Percentiles rank a stretch among this genome's conserved stretches.
Conservation (phyloP, 108 stramenopile species). For the Conticribra guillardii region DNA sequence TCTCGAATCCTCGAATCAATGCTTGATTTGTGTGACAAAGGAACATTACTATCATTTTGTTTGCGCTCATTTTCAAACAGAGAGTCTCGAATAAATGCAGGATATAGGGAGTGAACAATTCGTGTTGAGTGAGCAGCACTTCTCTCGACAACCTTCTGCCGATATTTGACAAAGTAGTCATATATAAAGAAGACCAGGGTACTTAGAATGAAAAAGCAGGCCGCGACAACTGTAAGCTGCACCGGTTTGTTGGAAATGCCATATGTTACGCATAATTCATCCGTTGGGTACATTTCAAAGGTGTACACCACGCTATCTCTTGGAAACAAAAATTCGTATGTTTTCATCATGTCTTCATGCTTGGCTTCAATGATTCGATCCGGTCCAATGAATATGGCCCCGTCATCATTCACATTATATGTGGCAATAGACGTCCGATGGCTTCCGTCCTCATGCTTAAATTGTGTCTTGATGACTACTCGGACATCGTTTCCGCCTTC, state of each 20-base stretch:
- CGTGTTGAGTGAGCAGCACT: neutral
- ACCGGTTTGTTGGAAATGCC: conserved; percentile 16
- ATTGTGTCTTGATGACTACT: conserved; percentile 6
- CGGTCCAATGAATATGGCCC: neutral
- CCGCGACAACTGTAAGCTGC: neutral
- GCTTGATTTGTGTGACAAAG: neutral
- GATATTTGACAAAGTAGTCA: conserved; percentile 9
- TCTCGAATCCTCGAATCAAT: neutral
- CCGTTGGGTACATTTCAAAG: conserved; percentile 7
- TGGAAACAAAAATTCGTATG: conserved; percentile 1
- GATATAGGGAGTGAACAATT: conserved; percentile 13
- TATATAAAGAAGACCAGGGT: conserved; percentile 15
- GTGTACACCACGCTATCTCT: neutral
- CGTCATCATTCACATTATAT: conserved; percentile 14
- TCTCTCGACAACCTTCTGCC: conserved; percentile 5
- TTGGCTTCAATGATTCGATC: neutral
- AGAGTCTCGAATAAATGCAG: conserved; percentile 3
- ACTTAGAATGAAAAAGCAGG: conserved; percentile 14
- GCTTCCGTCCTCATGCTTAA: neutral
- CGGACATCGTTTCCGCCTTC: neutral
- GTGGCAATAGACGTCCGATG: neutral
- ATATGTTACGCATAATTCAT: neutral
- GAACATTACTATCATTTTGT: neutral
- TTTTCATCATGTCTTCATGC: neutral
- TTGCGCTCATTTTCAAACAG: conserved; percentile 7